These are phyloP conservation scores for Suillus plorans DNA, from an alignment of 768 basidiomycete species.

Conservation along the genomic window DNA sequence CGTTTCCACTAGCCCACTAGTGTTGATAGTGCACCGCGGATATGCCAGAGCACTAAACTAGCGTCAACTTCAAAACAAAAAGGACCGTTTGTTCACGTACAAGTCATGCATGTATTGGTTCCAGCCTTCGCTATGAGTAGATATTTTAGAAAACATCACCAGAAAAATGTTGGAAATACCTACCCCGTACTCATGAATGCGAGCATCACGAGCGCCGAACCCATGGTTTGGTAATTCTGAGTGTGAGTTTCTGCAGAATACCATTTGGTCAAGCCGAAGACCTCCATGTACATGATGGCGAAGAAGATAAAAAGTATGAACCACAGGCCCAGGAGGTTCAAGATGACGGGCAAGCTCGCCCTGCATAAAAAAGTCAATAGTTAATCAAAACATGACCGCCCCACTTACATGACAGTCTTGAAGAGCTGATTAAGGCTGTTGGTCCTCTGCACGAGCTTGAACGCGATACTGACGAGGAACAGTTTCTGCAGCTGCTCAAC, in stretches of 20 bases:
- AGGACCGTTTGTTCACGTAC: constrained; percentile 43
- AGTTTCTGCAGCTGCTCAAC: constrained; percentile 79
- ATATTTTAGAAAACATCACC: constrained; percentile 6
- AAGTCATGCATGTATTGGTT: constrained; percentile 98
- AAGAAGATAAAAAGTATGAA: constrained; percentile 89
- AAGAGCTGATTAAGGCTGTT: constrained; percentile 91
- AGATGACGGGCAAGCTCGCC: constrained; percentile 81
- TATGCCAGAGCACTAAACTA: constrained; percentile 65
- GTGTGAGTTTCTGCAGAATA: constrained; percentile 62
- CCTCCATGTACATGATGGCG: constrained; percentile 83
- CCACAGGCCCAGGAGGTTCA: constrained; percentile 87
- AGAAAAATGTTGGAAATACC: constrained; percentile 21
- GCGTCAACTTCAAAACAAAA: background rate
- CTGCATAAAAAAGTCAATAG: constrained; percentile 36
- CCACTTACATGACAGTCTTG: constrained; percentile 88
- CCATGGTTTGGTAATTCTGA: constrained; percentile 79
- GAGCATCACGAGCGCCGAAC: constrained; percentile 82
- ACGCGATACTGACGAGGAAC: constrained; percentile 89
- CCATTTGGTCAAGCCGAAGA: constrained; percentile 91
- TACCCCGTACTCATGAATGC: constrained; percentile 93
- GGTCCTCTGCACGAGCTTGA: constrained; percentile 91
- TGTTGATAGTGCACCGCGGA: constrained; percentile 74
- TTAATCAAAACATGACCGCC: background rate
- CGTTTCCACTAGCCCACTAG: constrained; percentile 49
- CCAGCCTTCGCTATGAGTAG: constrained; percentile 78